Base-by-base conservation (phyloP, 1,284 basidiomycete species). In the Meira nashicola region DNA sequence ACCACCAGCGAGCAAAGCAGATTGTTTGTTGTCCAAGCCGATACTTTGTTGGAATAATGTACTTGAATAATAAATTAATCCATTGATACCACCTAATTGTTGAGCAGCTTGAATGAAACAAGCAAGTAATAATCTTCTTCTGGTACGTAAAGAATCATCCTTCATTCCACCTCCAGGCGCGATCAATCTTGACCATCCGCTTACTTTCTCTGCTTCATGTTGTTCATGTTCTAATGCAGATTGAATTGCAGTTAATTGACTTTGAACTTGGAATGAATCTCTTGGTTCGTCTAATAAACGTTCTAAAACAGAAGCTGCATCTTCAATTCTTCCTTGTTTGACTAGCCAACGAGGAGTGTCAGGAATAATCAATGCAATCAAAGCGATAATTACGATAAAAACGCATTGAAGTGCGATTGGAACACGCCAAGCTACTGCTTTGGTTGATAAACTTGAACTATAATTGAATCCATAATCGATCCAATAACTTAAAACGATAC, bases 401-500 rank as follows among this genome's bases (percentile, higher is more conserved):
- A 55, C n/a, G 39, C 40, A 55, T 46, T 55, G 54, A n/a, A 47
- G 40, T 21, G 41, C 40, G 28, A 55, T 47, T 23, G 54, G 54
- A 1, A 55, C 39, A 19, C 54, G 15, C 54, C 54, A 55, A 17
- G 53, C 21, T 19, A 57, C 23, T 21, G 39, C 43, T n/a, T 21
- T 46, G 8, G 28, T 8, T 8, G 28, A 33, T 4, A 33, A 3
- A 8, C 28, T 33, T 25, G 43, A 44, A 39, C 54, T 41, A 23
- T 46, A 55, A 11, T 55, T 55, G 54, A 55, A 55, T 10, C 41
- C 54, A 17, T 55, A 55, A 37, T 46, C 39, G 44, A 21, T 17
- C 54, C 54, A 55, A 38, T 55, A 55, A 46, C 54, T 55, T n/a
- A 47, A 23, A 12, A 47, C 54, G 54, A 55, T 55, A 15, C 54